These are phyloP conservation scores for Alisma plantagoaquatica DNA, from an alignment of 106 monocot genomes.

Conservation along the genomic window DNA sequence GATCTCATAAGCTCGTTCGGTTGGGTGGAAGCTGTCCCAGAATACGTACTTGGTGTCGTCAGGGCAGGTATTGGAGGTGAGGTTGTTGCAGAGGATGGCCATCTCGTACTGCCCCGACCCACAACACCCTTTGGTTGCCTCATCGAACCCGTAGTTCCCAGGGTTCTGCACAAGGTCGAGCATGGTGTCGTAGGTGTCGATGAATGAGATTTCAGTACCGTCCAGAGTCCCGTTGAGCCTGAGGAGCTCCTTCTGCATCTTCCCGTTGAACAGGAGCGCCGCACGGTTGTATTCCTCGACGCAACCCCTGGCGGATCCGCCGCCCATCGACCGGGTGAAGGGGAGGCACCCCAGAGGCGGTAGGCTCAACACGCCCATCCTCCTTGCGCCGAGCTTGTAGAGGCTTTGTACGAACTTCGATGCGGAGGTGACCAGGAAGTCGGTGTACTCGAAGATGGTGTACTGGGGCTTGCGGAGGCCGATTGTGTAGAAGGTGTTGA, in stretches of 20 bases:
- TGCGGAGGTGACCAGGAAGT: not conserved
- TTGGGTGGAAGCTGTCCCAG: slow-evolving; percentile 34
- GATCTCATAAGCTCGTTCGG: slow-evolving; percentile 20
- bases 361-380: too few relatives aligned
- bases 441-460: slow-evolving; percentile 4
- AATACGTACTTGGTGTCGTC: slow-evolving; percentile 29
- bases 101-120: too few relatives aligned
- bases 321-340: too few relatives aligned
- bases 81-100: slow-evolving; percentile 16
- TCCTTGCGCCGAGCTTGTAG: too few relatives aligned
- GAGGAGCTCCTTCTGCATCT: not conserved
- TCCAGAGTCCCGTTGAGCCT: not conserved
- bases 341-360: too few relatives aligned
- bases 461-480: not conserved
- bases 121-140: too few relatives aligned
- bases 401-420: slow-evolving; percentile 9
- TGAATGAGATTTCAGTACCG: too few relatives aligned
- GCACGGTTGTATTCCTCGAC: slow-evolving; percentile 15
- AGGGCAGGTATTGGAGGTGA: slow-evolving; percentile 4
- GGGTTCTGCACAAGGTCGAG: too few relatives aligned
- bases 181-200: too few relatives aligned
- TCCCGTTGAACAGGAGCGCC: slow-evolving; percentile 1
- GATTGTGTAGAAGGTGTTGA: slow-evolving; percentile 13
- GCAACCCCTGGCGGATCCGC: too few relatives aligned
- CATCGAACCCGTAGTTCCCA: too few relatives aligned